These are phyloP conservation scores for Ascodesmis nigricans DNA, from an alignment of 495 filamentous ascomycete genomes.

Conservation along the genomic window DNA sequence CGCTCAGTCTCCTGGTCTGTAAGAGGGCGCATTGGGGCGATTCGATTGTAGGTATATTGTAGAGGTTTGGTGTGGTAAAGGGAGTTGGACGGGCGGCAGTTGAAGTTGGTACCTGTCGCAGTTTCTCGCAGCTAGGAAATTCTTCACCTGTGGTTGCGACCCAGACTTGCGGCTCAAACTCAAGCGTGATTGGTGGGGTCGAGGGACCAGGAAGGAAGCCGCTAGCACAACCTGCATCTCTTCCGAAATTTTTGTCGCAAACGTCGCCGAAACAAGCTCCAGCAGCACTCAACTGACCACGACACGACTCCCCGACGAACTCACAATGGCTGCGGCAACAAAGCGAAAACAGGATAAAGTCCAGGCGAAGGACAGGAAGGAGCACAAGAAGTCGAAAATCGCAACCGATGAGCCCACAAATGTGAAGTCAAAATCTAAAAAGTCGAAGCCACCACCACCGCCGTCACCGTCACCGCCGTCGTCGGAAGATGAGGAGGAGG, in stretches of 20 bases:
- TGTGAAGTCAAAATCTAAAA: slow-evolving; percentile 12
- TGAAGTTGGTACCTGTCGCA: too few species aligned
- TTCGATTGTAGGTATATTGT: too few species aligned
- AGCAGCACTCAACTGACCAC: not conserved
- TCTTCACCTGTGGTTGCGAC: too few species aligned
- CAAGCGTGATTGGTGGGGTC: too few species aligned
- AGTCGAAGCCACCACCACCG: slow-evolving; percentile 4
- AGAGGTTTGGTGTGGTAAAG: too few species aligned
- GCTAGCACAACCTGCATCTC: too few species aligned
- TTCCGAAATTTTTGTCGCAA: slow-evolving; percentile 1
- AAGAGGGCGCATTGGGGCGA: slow-evolving; percentile 46
- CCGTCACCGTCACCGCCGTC: not conserved
- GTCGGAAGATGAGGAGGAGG: not conserved
- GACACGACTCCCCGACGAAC: too few species aligned
- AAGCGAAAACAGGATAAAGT: slow-evolving; percentile 19
- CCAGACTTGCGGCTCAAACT: too few species aligned
- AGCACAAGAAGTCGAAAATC: slow-evolving; percentile 13
- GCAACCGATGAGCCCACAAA: not conserved
- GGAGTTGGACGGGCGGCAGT: too few species aligned
- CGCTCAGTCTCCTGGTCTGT: slow-evolving; percentile 50
- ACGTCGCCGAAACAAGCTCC: not conserved
- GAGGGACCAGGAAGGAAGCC: too few species aligned
- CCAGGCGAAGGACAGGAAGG: not conserved
- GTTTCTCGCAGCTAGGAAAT: too few species aligned
- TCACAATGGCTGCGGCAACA: slow-evolving; percentile 12